Percentiles rank a stretch among this genome's conserved stretches.
These are phyloP conservation scores for Rhynchospora tenuis DNA, from an alignment of 176 grass and related monocot species.

Conservation along the genomic window DNA sequence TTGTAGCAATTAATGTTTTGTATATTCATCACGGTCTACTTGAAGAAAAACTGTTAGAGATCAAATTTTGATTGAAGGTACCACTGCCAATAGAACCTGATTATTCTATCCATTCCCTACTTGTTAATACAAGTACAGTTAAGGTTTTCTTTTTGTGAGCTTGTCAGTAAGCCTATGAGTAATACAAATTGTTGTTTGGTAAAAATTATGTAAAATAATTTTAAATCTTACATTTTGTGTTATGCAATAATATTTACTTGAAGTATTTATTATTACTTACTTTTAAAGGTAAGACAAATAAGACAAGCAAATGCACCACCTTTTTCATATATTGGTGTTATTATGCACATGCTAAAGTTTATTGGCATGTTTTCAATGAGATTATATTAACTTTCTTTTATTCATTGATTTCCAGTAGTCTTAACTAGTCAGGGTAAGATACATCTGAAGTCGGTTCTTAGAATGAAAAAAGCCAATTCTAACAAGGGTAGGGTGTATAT, in stretches of 20 bases:
- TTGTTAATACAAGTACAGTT: neutral
- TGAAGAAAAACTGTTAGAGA: neutral
- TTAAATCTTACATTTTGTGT: neutral
- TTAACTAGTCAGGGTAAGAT: neutral
- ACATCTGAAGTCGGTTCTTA: neutral
- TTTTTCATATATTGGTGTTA: neutral
- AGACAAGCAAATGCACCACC: neutral
- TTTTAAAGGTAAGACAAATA: neutral
- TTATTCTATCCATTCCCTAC: neutral
- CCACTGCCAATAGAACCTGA: neutral
- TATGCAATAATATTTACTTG: neutral
- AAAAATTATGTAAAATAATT: neutral
- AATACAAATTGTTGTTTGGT: neutral
- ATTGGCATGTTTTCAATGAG: neutral
- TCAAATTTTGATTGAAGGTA: neutral
- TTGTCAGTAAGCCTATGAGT: neutral
- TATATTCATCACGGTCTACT: neutral
- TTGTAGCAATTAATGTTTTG: neutral
- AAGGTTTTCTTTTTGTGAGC: neutral
- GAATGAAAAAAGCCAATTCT: neutral
- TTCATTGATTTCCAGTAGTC: neutral
- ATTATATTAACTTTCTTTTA: neutral
- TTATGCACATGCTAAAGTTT: neutral
- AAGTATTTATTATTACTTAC: neutral
- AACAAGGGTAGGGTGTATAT: neutral